A percentile compares a stretch with the other conserved stretches of the same genome.
Evolutionary conservation across 2,329 filamentous ascomycete species (phyloP).

Genomic region (Fusarium humuli): DNA sequence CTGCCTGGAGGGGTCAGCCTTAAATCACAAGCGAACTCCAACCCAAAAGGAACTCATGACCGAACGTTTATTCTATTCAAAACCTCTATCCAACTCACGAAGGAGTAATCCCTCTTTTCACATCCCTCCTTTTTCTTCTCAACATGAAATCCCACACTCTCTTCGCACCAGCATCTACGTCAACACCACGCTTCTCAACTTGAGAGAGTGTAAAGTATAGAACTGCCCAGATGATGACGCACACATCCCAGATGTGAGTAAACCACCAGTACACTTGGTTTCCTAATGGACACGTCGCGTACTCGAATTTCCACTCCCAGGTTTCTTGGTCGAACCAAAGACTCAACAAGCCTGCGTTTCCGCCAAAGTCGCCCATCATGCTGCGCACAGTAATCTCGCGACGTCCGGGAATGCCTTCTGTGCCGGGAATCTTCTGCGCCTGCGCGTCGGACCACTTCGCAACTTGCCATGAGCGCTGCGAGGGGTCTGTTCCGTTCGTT

Average conservation of each 20-base stretch:
- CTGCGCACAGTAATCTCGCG: conserved; percentile 93
- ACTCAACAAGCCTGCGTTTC: conserved; percentile 88
- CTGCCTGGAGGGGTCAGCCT: no score
- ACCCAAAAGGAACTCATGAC: no score
- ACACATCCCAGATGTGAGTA: conserved; percentile 79
- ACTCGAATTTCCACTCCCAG: conserved; percentile 86
- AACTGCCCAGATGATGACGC: conserved; percentile 52
- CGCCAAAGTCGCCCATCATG: conserved; percentile 98
- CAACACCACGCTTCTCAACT: conserved; percentile 47
- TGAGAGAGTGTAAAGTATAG: conserved; percentile 46
- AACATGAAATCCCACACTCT: conserved; percentile 12
- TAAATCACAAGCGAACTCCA: conserved; percentile 18
- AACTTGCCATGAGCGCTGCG: conserved; percentile 63
- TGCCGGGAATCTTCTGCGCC: conserved; percentile 54
- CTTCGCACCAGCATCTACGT: conserved; percentile 49
- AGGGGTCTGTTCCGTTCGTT: conserved; percentile 55
- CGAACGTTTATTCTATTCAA: conserved; percentile 5
- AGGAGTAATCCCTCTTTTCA: conserved; percentile 22
- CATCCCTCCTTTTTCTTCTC: conserved; percentile 1
- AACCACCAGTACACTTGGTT: conserved; percentile 96
- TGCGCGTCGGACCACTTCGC: conserved; percentile 61
- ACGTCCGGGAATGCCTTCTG: conserved; percentile 68
- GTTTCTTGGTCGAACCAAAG: conserved; percentile 83
- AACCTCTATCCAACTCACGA: conserved; percentile 14
- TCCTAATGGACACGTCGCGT: conserved; percentile 81